Evolutionary conservation across 768 basidiomycete species (phyloP), one percentile per base, ranked within the genome.

Genomic region (Peribolospora baueri): DNA sequence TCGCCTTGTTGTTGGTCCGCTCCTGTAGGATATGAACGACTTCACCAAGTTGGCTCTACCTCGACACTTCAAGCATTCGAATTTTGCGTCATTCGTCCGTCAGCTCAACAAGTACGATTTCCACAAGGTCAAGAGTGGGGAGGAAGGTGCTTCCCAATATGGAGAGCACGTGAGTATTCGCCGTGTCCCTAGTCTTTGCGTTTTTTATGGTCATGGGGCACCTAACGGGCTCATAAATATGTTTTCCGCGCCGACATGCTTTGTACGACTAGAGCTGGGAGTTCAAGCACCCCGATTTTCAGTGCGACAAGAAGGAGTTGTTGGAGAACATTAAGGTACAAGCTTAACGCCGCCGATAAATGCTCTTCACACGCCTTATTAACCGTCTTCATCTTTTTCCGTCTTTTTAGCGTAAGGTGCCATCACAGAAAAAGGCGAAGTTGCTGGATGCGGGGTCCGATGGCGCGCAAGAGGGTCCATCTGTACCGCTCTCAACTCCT

Each of bases 51-150:
- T 72, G 38, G 82, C 90, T 65, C 75, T 91, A 6, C 86, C 86
- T 5, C 80, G 82, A 43, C 79, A 87, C 73, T 91, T 91, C 77
- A 88, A 90, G 67, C 86, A 91, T 65, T 85, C 82, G 5, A 91
- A 91, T 65, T 91, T 91, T 67, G 86, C 86, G 40, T 77, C 75
- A 54, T 91, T 91, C 64, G 87, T 91, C 5, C 40, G 52, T 7
- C 87, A 91, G 67, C 73, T 91, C 42, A 91, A 91, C 74, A 91
- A 90, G 67, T 91, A 91, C 65, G 87, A 90, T 68, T 91, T 91
- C 61, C 87, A 90, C 73, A 91, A 91, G 72, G 78, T 88, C 59
- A 90, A 88, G 68, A 85, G 83, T 62, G 79, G 78, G 2, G 86
- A 87, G 59, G 84, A 58, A 6, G 56, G 53, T 3, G 56, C 51